Conservation (phyloP, 306 rosid species). For the Mucuna pruriens region DNA sequence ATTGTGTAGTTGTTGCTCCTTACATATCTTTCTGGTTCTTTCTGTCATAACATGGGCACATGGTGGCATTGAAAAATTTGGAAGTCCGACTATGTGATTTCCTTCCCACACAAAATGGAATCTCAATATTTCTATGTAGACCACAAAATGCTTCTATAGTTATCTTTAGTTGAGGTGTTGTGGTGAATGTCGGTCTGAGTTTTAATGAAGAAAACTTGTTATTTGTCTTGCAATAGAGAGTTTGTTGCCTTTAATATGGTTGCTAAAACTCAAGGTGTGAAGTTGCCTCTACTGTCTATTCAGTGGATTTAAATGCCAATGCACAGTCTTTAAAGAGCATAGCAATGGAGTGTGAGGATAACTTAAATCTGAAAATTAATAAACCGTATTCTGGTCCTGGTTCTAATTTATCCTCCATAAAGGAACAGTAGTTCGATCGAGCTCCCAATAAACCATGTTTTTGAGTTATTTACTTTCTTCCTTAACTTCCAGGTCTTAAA, state of each 20-base stretch:
- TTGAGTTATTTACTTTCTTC: constrained; percentile 5
- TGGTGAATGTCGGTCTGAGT: neutral
- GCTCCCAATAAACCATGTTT: neutral
- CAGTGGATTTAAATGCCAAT: neutral
- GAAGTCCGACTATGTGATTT: neutral
- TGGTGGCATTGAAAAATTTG: neutral
- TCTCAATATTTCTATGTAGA: neutral
- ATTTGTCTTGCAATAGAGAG: neutral
- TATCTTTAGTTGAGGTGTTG: neutral
- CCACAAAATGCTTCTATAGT: neutral
- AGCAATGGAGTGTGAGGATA: neutral
- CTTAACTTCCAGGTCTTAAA: constrained; percentile 6
- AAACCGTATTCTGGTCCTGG: neutral
- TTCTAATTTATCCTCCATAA: constrained; percentile 1
- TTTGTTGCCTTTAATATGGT: neutral
- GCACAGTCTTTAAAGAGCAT: neutral
- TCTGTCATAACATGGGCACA: neutral
- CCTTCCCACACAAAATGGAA: neutral
- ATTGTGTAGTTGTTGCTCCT: neutral
- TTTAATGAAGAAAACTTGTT: neutral
- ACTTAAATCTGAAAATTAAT: neutral
- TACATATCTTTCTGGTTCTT: neutral
- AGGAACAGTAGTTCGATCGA: neutral
- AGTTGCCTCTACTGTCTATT: neutral
- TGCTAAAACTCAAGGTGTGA: neutral